A percentile compares a stretch with the other conserved stretches of the same genome.
These are phyloP conservation scores for Tolypocladium paradoxum DNA, from an alignment of 2,329 filamentous ascomycete genomes.

Conservation along the genomic window DNA sequence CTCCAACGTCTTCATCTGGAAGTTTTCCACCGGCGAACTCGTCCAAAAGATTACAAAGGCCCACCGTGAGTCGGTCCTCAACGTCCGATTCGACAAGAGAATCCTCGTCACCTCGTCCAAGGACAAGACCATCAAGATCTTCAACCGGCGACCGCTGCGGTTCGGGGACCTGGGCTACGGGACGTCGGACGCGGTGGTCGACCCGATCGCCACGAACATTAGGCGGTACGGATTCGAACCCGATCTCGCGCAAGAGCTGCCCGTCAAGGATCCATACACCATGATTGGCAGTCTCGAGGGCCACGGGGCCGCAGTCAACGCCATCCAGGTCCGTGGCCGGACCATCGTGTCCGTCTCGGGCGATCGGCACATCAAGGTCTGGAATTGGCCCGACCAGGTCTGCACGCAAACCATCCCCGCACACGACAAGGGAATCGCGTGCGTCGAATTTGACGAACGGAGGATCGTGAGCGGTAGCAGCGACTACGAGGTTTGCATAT, in stretches of 20 bases:
- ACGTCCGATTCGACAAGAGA: conserved; percentile 82
- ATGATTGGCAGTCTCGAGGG: conserved; percentile 73
- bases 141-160: conserved; percentile 66
- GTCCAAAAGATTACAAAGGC: conserved; percentile 66
- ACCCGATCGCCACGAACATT: conserved; percentile 40
- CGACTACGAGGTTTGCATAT: conserved; percentile 92
- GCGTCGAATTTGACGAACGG: conserved; percentile 89
- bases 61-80: conserved; percentile 84
- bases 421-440: conserved; percentile 91
- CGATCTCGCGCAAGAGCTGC: conserved; percentile 33
- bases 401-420: conserved; percentile 73
- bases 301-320: conserved; percentile 87
- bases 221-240: conserved; percentile 45
- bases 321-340: conserved; percentile 77
- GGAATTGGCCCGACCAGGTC: conserved; percentile 74
- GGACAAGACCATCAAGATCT: conserved; percentile 93
- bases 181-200: conserved; percentile 25
- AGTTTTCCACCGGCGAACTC: conserved; percentile 79
- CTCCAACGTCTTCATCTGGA: conserved; percentile 82
- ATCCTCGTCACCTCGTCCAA: conserved; percentile 96
- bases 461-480: conserved; percentile 93
- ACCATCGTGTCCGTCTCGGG: conserved; percentile 93
- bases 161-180: conserved; percentile 49
- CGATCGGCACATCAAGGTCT: conserved; percentile 86
- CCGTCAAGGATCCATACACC: conserved; percentile 54